phyloP scores from a whole-genome alignment of 371 early-diverging fungal genomes.

The Zychaea mexicana region DNA sequence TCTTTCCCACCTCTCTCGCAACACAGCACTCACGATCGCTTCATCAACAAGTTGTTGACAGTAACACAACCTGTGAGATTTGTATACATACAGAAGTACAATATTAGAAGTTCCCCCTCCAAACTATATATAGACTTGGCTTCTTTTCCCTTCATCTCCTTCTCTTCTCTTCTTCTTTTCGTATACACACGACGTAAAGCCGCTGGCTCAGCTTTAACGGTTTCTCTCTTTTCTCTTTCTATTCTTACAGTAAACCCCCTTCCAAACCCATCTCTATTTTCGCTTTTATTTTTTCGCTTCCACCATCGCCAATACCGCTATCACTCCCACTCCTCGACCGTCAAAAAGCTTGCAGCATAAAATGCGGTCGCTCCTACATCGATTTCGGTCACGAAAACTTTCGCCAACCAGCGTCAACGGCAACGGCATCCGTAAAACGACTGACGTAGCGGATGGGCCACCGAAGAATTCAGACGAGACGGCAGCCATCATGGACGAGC shows the following conservation, averaged over 20 bases:
- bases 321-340: not conserved
- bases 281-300: not conserved
- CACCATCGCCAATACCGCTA: not conserved
- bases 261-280: too few relatives aligned
- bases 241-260: not conserved
- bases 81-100: too few relatives aligned
- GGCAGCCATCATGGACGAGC: constrained; percentile 4
- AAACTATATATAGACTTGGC: not conserved
- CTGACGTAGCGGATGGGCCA: not conserved
- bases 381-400: not conserved
- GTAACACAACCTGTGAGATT: too few relatives aligned
- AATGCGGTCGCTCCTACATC: not conserved
- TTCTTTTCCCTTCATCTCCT: not conserved
- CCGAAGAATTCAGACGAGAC: not conserved
- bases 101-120: not conserved
- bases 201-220: not conserved
- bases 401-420: not conserved
- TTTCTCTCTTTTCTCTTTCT: not conserved
- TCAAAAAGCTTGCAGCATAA: not conserved
- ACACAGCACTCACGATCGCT: too few relatives aligned
- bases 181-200: too few relatives aligned
- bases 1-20: too few relatives aligned
- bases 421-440: not conserved
- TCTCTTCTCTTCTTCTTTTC: not conserved
- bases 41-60: too few relatives aligned